Conservation (phyloP, 2,329 filamentous ascomycete species). For the Talaromyces verruculosus region DNA sequence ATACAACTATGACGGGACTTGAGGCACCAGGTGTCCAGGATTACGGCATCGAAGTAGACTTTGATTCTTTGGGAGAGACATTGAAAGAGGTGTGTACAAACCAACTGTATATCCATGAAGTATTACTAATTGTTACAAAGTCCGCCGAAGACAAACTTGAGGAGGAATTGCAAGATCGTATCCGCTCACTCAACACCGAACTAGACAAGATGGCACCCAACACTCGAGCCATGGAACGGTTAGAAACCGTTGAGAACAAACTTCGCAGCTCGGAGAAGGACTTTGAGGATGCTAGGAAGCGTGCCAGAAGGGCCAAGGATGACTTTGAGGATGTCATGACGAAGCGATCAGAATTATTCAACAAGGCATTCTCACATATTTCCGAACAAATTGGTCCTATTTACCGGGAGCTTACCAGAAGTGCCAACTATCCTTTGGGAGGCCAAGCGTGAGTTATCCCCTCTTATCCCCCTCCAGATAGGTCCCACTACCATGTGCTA, state of each 20-base stretch:
- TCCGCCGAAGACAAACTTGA: constrained; percentile 70
- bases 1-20: constrained; percentile 47
- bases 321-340: constrained; percentile 80
- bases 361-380: constrained; percentile 92
- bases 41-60: constrained; percentile 88
- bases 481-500: background rate
- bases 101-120: background rate
- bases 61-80: constrained; percentile 76
- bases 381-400: constrained; percentile 90
- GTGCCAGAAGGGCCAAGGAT: constrained; percentile 73
- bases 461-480: background rate
- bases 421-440: constrained; percentile 87
- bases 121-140: constrained; percentile 28
- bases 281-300: constrained; percentile 77
- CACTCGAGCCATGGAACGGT: constrained; percentile 88
- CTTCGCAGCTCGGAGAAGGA: constrained; percentile 83
- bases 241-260: constrained; percentile 80
- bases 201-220: constrained; percentile 96
- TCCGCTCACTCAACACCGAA: constrained; percentile 70
- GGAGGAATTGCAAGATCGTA: constrained; percentile 72
- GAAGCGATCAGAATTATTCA: constrained; percentile 85
- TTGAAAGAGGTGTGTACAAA: constrained; percentile 66
- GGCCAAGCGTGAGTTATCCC: constrained; percentile 59
- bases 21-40: constrained; percentile 72
- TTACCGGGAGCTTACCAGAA: constrained; percentile 92